Evolutionary conservation across 2,329 filamentous ascomycete genomes (phyloP).

Genomic region (Teratosphaeriaceae sp.): DNA sequence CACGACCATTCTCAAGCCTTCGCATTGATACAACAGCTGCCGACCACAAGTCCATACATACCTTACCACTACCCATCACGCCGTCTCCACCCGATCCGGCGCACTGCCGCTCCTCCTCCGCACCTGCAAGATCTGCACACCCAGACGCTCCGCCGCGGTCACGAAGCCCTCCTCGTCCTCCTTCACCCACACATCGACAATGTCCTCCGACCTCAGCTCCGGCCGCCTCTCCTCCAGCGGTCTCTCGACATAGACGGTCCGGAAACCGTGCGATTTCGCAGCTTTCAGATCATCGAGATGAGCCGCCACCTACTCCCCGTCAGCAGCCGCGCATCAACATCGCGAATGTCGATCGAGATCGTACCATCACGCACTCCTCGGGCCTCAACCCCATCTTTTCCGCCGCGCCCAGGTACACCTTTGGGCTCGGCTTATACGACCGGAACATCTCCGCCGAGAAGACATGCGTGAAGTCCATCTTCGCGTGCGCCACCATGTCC

Average conservation of each 20-base stretch:
- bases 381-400: constrained; percentile 50
- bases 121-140: constrained; percentile 7
- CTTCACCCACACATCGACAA: constrained; percentile 59
- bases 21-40: no score
- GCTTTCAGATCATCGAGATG: constrained; percentile 64
- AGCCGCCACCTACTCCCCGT: constrained; percentile 51
- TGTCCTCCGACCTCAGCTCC: constrained; percentile 46
- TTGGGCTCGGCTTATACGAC: constrained; percentile 66
- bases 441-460: constrained; percentile 64
- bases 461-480: constrained; percentile 55
- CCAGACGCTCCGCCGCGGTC: constrained; percentile 35
- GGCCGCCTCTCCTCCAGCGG: constrained; percentile 57
- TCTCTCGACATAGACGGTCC: constrained; percentile 69
- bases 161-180: constrained; percentile 46
- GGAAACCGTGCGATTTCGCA: constrained; percentile 57
- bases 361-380: constrained; percentile 60
- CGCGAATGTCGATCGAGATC: background rate
- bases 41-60: no score
- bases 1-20: no score
- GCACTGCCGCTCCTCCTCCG: constrained; percentile 5
- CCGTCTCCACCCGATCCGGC: background rate
- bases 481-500: constrained; percentile 55
- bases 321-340: constrained; percentile 33
- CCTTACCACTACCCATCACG: background rate
- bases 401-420: constrained; percentile 62